These are phyloP conservation scores for Citrullus amarus DNA, from an alignment of 306 rosid genomes.

Conservation along the genomic window DNA sequence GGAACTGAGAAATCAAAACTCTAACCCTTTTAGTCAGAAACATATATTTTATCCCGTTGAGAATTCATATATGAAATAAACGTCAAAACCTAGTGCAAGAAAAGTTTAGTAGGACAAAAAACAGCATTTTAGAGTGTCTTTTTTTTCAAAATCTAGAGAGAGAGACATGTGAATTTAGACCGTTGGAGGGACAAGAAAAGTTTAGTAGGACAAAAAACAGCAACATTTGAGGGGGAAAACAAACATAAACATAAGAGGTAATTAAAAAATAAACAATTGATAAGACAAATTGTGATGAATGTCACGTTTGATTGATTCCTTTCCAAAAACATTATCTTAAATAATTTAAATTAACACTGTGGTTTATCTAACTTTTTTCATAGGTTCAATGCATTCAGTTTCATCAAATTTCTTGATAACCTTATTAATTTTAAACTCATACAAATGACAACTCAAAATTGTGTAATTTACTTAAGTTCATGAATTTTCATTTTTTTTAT, in stretches of 20 bases:
- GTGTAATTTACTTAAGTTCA: not conserved
- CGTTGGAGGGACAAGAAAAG: constrained; percentile 4
- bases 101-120: no score
- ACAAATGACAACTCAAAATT: not conserved
- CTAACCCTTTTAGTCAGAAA: no score
- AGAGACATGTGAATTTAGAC: constrained; percentile 6
- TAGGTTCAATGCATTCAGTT: constrained; percentile 2
- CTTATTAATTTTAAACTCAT: not conserved
- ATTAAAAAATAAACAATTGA: not conserved
- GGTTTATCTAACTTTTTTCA: not conserved
- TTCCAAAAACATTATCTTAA: not conserved
- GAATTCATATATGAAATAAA: no score
- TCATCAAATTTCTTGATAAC: not conserved
- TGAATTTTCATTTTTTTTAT: not conserved
- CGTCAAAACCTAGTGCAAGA: not conserved
- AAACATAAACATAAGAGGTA: not conserved
- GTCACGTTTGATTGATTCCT: not conserved
- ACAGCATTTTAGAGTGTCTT: not conserved
- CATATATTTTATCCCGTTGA: no score
- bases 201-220: not conserved
- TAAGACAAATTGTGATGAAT: not conserved
- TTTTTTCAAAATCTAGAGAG: not conserved
- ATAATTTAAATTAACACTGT: not conserved
- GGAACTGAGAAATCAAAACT: no score
- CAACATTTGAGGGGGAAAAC: not conserved